Evolutionary conservation across 164 flowering plant species (phyloP), one percentile per base, ranked within the genome.

Genomic region (Stephania yunnanensis): DNA sequence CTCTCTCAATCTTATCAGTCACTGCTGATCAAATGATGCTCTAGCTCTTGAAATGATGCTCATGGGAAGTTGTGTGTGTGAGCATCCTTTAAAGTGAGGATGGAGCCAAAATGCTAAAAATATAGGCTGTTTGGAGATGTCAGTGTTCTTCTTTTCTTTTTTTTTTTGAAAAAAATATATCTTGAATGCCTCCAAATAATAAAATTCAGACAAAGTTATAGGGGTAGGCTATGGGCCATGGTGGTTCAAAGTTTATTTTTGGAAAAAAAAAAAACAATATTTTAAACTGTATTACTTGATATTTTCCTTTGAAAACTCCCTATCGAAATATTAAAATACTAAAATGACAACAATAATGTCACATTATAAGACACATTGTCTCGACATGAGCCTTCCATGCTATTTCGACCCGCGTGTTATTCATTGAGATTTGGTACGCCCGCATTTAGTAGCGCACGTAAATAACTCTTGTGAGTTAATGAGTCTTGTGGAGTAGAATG

Each of bases 71-170:
- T 76, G 81, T 69, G 74, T 12, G 78, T 69, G 74, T 12, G 78
- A 76, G 86, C 78, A 75, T 68, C 73, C 75, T 87, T 85, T 84
- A 80, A 82, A 79, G 78, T 70, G 80, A 64, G 64, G 79, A 77
- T 75, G 76, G 65, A 48, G 86, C 83, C 81, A 81, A 78, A 52
- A 29, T 61, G 74, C 72, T 70, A 70, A 80, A 73, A 75, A 73
- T 20, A 71, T 42, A 58, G 48, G 46, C 64, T 50, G 48, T 46
- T 55, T 63, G 71, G 78, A 20, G 55, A 25, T 84, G 82, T 80
- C 79, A 82, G 81, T 69, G 69, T 63, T 77, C 71, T 74, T 77
- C 72, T 74, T 50, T 74, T 77, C 72, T 74, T 50, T 36, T 2
- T 36, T 36, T 36, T 36, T 36, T 36, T 1, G 1, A 36, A 50